Evolutionary conservation across 106 monocot genomes (phyloP).

Genomic region (Dendrobium chrysotoxum): DNA sequence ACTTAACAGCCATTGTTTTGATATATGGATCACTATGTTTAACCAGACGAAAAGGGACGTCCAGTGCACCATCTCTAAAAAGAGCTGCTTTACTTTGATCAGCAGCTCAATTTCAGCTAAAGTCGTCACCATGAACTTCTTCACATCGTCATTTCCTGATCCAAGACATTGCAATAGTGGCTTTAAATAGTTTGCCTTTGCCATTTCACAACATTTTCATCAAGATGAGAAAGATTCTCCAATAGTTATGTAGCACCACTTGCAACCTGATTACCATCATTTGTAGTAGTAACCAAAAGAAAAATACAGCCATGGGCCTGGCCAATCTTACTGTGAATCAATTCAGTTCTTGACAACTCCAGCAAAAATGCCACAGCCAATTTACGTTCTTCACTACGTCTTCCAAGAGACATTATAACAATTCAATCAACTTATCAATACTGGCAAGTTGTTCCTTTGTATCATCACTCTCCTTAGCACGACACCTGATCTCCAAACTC

Average conservation of each 20-base stretch:
- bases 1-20: conserved; percentile 15
- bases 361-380: conserved; percentile 19
- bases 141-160: conserved; percentile 21
- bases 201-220: conserved; percentile 30
- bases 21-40: conserved; percentile 15
- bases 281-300: conserved; percentile 25
- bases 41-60: conserved; percentile 19
- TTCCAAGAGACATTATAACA: conserved; percentile 18
- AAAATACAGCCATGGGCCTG: conserved; percentile 27
- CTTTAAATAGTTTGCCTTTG: conserved; percentile 27
- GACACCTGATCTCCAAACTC: conserved; percentile 7
- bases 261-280: conserved; percentile 24
- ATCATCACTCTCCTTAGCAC: conserved; percentile 15
- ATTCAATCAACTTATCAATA: conserved; percentile 24
- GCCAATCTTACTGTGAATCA: conserved; percentile 14
- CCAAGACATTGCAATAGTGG: conserved; percentile 19
- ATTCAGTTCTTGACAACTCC: conserved; percentile 19
- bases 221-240: conserved; percentile 24
- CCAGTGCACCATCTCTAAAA: conserved; percentile 21
- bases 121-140: conserved; percentile 19
- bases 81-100: conserved; percentile 28
- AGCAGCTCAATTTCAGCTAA: conserved; percentile 28
- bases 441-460: conserved; percentile 20
- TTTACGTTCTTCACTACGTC: conserved; percentile 23
- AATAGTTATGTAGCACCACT: conserved; percentile 26